Evolutionary conservation across 1,284 basidiomycete genomes (phyloP), one percentile per base, ranked within the genome.

Genomic region (Porogramme epimiltina): DNA sequence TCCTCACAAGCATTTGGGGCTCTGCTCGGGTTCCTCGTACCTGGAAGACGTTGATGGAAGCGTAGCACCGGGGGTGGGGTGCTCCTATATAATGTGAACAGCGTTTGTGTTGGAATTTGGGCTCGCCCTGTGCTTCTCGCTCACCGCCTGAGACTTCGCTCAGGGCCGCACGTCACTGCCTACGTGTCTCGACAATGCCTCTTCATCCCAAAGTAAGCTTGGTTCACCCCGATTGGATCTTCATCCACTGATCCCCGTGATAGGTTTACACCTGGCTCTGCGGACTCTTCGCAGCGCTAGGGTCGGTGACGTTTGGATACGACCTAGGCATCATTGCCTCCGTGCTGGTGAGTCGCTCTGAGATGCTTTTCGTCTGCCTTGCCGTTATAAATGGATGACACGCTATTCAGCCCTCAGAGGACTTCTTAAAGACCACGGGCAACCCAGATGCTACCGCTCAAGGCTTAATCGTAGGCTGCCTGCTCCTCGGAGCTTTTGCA

Each of bases 261-360:
- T 39, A 78, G 64, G 70, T 78, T 19, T 84, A 83, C 66, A 82
- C 81, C n/a, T 82, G 81, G 74, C 69, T 84, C 5, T 84, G 82
- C 60, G 83, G 81, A 23, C 71, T 82, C 49, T 85, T 85, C 56
- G 82, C 79, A 11, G 73, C 52, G 66, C 70, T 74, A 34, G 59
- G 71, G 54, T 56, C 59, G 34, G 54, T 59, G 18, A 62, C 66
- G 20, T 71, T 72, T 49, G 74, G 75, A 15, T 66, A 73, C 52
- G 70, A 76, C 56, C 64, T 74, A 18, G 72, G 70, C 56, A 70
- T 74, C 55, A 76, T 77, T 40, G 71, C 70, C 11, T 70, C 66
- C 36, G 69, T 75, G 15, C 59, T 72, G 42, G 68, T 67, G 60
- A 72, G 79, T 59, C 75, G 24, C 73, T 55, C n/a, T n/a, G n/a